A percentile compares a stretch with the other conserved stretches of the same genome.
These are phyloP conservation scores for Ceratocystis colombiana DNA, from an alignment of 2,329 filamentous ascomycete species.

Conservation along the genomic window DNA sequence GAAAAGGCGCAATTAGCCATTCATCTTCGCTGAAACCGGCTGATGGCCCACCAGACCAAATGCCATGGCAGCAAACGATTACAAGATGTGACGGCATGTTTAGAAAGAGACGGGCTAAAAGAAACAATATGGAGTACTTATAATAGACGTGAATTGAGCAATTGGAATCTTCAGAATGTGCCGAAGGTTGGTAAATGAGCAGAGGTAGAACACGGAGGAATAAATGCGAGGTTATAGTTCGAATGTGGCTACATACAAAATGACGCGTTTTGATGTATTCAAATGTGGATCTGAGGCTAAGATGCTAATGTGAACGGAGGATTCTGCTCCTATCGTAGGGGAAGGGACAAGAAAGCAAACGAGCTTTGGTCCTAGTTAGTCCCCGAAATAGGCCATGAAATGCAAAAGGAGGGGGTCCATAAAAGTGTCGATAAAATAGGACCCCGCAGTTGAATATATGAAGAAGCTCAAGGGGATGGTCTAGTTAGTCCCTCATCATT, in stretches of 20 bases:
- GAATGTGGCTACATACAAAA: neutral
- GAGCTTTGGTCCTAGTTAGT: neutral
- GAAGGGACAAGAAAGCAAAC: neutral
- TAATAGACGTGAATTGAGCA: neutral
- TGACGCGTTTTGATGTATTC: neutral
- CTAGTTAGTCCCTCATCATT: neutral
- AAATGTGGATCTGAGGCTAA: constrained; percentile 7
- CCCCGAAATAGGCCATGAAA: no score
- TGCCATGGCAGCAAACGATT: constrained; percentile 75
- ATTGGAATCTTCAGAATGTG: neutral
- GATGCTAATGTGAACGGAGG: constrained; percentile 3
- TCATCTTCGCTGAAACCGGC: constrained; percentile 47
- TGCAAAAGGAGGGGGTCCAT: neutral
- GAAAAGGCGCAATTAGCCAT: constrained; percentile 69
- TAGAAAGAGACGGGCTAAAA: neutral
- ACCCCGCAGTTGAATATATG: constrained; percentile 15
- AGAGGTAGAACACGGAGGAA: neutral
- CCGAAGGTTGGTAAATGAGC: neutral
- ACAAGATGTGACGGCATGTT: constrained; percentile 47
- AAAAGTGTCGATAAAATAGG: constrained; percentile 10
- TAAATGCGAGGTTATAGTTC: constrained; percentile 1
- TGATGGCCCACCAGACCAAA: constrained; percentile 54
- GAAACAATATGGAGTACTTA: neutral
- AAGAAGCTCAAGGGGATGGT: neutral
- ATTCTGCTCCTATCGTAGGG: neutral